Evolutionary conservation across 2,329 filamentous ascomycete genomes (phyloP).

Genomic region (Verticillium alfalfae): DNA sequence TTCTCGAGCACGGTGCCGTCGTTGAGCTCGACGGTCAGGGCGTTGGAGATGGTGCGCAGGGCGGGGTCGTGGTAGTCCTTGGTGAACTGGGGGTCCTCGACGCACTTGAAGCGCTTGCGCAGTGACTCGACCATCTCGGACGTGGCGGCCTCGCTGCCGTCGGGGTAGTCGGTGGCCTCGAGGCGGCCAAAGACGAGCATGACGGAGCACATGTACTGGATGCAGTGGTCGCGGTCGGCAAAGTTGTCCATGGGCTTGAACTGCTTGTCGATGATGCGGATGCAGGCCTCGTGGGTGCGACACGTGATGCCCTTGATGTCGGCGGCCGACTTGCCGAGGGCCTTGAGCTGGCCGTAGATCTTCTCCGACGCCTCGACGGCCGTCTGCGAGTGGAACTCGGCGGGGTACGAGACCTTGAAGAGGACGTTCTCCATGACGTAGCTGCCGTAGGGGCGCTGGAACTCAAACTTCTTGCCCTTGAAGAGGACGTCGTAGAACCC

Average conservation of each 20-base stretch:
- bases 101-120: conserved; percentile 88
- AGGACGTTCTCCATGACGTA: conserved; percentile 99
- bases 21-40: conserved; percentile 88
- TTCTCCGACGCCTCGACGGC: conserved; percentile 92
- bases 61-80: conserved; percentile 90
- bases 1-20: conserved; percentile 90
- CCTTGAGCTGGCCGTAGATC: conserved; percentile 76
- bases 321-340: conserved; percentile 80
- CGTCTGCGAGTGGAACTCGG: conserved; percentile 98
- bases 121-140: conserved; percentile 86
- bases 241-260: conserved; percentile 99
- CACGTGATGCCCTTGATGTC: conserved; percentile 93
- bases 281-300: conserved; percentile 95
- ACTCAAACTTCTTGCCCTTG: conserved; percentile 91
- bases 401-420: conserved; percentile 99
- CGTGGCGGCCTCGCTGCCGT: conserved; percentile 86
- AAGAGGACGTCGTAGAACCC: conserved; percentile 99
- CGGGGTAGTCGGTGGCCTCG: conserved; percentile 87
- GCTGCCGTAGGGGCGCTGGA: conserved; percentile 92
- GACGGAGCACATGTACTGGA: conserved; percentile 97
- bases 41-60: conserved; percentile 96
- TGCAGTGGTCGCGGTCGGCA: conserved; percentile 97
- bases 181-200: conserved; percentile 96
- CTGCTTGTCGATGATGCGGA: conserved; percentile 99
- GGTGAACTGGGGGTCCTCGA: conserved; percentile 94